Base-by-base conservation (phyloP, 345 rosid genomes). In the Microthlaspi erraticum region DNA sequence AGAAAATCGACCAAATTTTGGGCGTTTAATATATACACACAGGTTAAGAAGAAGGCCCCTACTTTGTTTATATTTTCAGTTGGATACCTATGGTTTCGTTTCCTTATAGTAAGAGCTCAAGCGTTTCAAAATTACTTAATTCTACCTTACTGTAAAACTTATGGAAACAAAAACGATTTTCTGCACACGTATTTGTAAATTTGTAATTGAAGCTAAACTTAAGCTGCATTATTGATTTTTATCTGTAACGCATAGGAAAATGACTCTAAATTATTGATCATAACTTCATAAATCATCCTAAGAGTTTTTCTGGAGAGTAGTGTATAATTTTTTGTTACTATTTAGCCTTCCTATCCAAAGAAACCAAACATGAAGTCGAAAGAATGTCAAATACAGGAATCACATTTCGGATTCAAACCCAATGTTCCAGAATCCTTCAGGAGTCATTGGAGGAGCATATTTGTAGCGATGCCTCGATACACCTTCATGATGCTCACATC, bases 351-450 rank as follows among this genome's bases (percentile, higher is more conserved):
- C 53, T 44, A 71, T 45, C 56, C 31, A 45, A 72, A 37, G 59
- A 64, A 46, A 46, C 12, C 14, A 55, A 36, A 60, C 29, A 71
- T 60, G 17, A 14, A 6, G 1, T 57, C 20, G 5, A 50, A 50
- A 33, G 54, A 69, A 57, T 68, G 56, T 45, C 10, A 68, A 57
- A 37, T 26, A 71, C 29, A 64, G 33, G 33, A 49, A 66, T 82
- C 85, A 93, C 85, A 87, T 87, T 80, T 93, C 97, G 38, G 97
- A 89, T 71, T 93, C 97, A 77, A 91, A 91, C 31, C 97, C 96
- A 52, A 93, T 91, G 72, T 91, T 89, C 97, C 97, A 91, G 79
- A 93, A 93, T 29, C 96, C 98, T 69, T 91, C 98, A 19, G 97
- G 97, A 57, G 97, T 91, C 81, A 85, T 23, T 23, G 97, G 97